phyloP scores from a whole-genome alignment of 2,329 filamentous ascomycete species.

The Scedosporium minutisporum region DNA sequence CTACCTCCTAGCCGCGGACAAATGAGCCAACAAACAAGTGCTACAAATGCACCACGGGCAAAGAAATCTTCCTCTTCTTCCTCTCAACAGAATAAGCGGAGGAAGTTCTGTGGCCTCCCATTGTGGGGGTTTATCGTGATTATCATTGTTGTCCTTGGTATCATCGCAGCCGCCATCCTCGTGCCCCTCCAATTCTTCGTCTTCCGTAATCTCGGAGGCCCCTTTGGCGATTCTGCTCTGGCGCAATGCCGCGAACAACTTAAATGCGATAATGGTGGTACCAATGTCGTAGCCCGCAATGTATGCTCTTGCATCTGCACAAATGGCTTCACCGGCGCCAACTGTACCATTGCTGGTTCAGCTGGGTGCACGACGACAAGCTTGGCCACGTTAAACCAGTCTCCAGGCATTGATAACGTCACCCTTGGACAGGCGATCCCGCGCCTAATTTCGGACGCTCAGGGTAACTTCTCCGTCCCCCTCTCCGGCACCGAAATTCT shows the following conservation, averaged over 20 bases:
- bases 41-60: slow-evolving; percentile 8
- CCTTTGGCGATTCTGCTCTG: slow-evolving; percentile 24
- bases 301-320: slow-evolving; percentile 80
- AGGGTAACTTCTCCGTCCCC: slow-evolving; percentile 64
- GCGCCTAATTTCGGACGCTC: slow-evolving; percentile 56
- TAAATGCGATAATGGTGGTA: slow-evolving; percentile 71
- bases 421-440: slow-evolving; percentile 76
- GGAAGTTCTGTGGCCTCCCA: slow-evolving; percentile 70
- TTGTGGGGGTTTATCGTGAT: slow-evolving; percentile 65
- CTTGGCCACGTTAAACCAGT: slow-evolving; percentile 27
- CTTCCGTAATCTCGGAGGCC: slow-evolving; percentile 30
- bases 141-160: slow-evolving; percentile 54
- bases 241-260: slow-evolving; percentile 50
- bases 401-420: slow-evolving; percentile 46
- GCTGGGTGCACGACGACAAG: slow-evolving; percentile 45
- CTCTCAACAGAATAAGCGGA: slow-evolving; percentile 19
- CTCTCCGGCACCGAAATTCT: slow-evolving; percentile 62
- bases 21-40: slow-evolving; percentile 8
- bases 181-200: slow-evolving; percentile 62
- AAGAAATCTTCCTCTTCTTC: background rate
- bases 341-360: slow-evolving; percentile 37
- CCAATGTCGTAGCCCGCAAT: slow-evolving; percentile 57
- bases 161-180: slow-evolving; percentile 73
- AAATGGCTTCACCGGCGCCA: slow-evolving; percentile 66
- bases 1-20: slow-evolving; percentile 21